Percentiles rank a stretch among this genome's conserved stretches.
phyloP scores from a whole-genome alignment of 257 asterid genomes.

The Apocynum venetum region DNA sequence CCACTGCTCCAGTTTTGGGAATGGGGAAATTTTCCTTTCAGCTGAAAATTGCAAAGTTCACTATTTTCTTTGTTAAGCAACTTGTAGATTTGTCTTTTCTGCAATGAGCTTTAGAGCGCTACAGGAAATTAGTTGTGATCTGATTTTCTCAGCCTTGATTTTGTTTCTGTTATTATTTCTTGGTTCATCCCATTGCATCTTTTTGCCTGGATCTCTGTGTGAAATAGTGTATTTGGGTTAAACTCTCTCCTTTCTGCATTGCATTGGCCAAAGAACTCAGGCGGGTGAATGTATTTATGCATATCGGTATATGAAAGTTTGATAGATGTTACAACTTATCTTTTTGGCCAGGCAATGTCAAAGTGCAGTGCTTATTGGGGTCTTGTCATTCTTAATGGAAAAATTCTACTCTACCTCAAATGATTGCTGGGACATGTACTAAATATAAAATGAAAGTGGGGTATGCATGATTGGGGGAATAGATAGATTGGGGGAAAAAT shows the following conservation, averaged over 20 bases:
- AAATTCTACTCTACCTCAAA: slow-evolving; percentile 4
- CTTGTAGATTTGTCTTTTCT: background rate
- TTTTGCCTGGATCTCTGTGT: background rate
- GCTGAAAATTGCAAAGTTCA: background rate
- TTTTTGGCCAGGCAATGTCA: background rate
- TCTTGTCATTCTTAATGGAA: background rate
- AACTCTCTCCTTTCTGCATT: background rate
- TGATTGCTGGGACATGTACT: slow-evolving; percentile 16
- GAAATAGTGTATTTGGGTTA: background rate
- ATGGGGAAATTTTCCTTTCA: background rate
- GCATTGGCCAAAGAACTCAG: background rate
- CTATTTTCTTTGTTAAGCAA: background rate
- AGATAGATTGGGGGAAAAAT: background rate
- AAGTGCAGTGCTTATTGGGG: background rate
- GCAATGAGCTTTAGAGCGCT: background rate
- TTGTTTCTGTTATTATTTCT: background rate
- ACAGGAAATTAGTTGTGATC: background rate
- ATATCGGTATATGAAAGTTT: background rate
- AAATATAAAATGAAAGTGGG: slow-evolving; percentile 13
- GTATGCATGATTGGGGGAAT: slow-evolving; percentile 16
- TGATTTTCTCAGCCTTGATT: background rate
- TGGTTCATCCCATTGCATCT: background rate
- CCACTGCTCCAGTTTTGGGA: background rate
- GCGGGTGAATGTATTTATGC: background rate
- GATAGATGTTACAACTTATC: background rate